phyloP scores from a whole-genome alignment of 352 stramenopile genomes.

The Aphanomyces astaci region DNA sequence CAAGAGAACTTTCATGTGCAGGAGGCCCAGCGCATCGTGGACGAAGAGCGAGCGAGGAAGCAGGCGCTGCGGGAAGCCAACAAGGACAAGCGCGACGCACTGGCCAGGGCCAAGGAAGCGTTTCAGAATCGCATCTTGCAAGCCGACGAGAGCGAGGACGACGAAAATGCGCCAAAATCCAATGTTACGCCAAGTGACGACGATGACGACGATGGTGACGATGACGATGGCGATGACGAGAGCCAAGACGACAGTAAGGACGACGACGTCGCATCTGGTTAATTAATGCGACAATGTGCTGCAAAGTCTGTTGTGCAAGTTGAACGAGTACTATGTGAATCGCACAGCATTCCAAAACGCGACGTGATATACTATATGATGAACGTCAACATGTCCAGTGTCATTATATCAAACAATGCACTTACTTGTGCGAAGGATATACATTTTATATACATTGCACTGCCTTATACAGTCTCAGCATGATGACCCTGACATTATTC shows the following conservation, averaged over 20 bases:
- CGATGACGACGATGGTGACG: conserved; percentile 20
- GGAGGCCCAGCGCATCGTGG: conserved; percentile 42
- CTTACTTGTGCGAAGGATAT: too few relatives aligned
- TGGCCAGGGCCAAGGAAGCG: conserved; percentile 43
- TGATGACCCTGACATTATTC: too few relatives aligned
- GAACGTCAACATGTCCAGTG: too few relatives aligned
- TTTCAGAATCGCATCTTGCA: conserved; percentile 44
- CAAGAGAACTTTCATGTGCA: conserved; percentile 53
- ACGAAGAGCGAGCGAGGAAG: conserved; percentile 40
- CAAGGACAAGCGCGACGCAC: conserved; percentile 45
- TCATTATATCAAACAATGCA: too few relatives aligned
- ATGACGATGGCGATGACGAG: conserved; percentile 22
- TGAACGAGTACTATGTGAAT: too few relatives aligned
- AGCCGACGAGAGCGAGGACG: conserved; percentile 11
- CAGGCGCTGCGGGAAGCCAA: conserved; percentile 40
- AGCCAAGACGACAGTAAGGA: conserved; percentile 26
- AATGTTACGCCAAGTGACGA: conserved; percentile 16
- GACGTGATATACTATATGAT: too few relatives aligned
- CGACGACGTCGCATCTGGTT: too few relatives aligned
- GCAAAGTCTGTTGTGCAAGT: too few relatives aligned
- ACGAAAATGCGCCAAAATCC: background rate
- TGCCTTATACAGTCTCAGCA: too few relatives aligned
- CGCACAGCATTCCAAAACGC: too few relatives aligned
- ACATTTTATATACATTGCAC: too few relatives aligned
- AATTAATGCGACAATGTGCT: too few relatives aligned